phyloP scores from a whole-genome alignment of 2,329 filamentous ascomycete genomes.

The Verticillium dahliae region DNA sequence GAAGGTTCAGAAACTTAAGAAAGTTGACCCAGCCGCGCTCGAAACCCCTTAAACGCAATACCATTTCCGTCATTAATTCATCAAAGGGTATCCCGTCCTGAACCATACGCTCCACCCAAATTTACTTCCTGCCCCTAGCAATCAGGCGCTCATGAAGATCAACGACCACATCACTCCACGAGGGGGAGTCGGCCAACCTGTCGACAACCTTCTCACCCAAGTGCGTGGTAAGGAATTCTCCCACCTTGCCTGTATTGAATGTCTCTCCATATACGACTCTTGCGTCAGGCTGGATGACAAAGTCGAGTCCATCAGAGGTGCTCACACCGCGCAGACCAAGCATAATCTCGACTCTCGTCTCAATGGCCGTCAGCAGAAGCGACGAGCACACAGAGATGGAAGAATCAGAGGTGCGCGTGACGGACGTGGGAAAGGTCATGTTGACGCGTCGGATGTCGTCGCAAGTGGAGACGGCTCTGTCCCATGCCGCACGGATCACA shows the following conservation, averaged over 20 bases:
- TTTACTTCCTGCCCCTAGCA: conserved; percentile 45
- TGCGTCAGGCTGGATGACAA: conserved; percentile 48
- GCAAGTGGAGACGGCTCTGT: conserved; percentile 52
- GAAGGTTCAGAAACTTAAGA: background rate
- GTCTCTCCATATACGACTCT: conserved; percentile 70
- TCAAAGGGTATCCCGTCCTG: background rate
- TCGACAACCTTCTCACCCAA: conserved; percentile 28
- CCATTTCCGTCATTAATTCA: conserved; percentile 1
- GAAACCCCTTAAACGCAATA: background rate
- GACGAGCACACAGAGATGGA: conserved; percentile 54
- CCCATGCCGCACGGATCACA: conserved; percentile 59
- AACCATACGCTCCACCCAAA: conserved; percentile 4
- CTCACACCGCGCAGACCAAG: conserved; percentile 47
- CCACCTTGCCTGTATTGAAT: conserved; percentile 69
- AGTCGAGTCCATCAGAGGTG: conserved; percentile 42
- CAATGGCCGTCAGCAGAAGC: conserved; percentile 56
- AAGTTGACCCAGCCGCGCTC: background rate
- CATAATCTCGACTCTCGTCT: conserved; percentile 61
- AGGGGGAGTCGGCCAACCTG: conserved; percentile 24
- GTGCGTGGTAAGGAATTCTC: conserved; percentile 58
- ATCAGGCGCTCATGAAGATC: conserved; percentile 50
- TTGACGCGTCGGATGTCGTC: conserved; percentile 56
- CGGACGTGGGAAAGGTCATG: conserved; percentile 57
- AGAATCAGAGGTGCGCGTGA: conserved; percentile 58
- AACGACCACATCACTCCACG: conserved; percentile 49